Conservation (phyloP, 139 green algal genomes). For the Eudorina sp. region DNA sequence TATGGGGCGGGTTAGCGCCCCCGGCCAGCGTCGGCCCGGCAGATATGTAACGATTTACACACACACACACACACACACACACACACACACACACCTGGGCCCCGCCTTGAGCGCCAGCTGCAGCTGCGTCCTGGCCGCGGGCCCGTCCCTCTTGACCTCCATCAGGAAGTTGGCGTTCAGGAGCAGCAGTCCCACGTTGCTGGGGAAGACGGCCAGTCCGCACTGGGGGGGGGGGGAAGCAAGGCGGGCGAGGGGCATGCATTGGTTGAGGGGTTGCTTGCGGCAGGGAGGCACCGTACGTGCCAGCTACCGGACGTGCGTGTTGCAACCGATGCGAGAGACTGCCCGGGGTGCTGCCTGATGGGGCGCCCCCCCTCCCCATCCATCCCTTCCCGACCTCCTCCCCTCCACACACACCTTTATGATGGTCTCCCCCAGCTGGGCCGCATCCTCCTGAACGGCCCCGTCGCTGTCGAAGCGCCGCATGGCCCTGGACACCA, state of each 20-base stretch:
- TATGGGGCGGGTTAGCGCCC: no score
- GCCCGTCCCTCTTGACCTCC: constrained; percentile 49
- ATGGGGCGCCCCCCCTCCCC: neutral
- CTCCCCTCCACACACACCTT: constrained; percentile 8
- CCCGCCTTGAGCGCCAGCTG: constrained; percentile 52
- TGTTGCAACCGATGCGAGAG: neutral
- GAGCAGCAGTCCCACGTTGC: constrained; percentile 38
- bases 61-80: no score
- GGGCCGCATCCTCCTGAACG: neutral
- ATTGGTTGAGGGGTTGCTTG: no score
- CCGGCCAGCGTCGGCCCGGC: no score
- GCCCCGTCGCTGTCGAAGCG: constrained; percentile 37
- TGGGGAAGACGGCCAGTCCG: constrained; percentile 51
- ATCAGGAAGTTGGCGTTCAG: constrained; percentile 59
- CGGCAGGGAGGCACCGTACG: neutral
- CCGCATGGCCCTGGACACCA: constrained; percentile 37
- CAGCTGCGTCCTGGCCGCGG: constrained; percentile 58
- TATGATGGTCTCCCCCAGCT: constrained; percentile 42
- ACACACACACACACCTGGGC: neutral
- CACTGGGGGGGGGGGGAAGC: neutral
- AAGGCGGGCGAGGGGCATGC: no score
- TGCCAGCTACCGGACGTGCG: neutral
- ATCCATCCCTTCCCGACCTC: neutral
- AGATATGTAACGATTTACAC: no score
- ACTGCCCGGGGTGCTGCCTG: neutral